Evolutionary conservation across 768 basidiomycete species (phyloP).

Genomic region (Tricholoma flavovirens): DNA sequence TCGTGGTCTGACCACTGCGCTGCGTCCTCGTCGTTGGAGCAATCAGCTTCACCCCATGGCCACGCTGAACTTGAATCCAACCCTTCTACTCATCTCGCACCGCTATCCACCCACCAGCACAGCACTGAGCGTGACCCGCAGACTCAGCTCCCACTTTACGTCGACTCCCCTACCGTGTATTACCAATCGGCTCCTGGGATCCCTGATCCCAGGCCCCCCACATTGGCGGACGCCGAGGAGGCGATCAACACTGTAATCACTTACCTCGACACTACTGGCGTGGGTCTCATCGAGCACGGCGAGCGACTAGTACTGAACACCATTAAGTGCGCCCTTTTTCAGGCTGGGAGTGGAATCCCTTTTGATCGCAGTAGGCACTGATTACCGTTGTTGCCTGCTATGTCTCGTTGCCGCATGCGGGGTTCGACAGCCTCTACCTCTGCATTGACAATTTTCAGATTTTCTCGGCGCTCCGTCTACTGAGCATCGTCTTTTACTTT

Average conservation of each 20-base stretch:
- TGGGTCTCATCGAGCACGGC: conserved; percentile 21
- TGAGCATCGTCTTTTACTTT: background rate
- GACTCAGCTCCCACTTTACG: conserved; percentile 12
- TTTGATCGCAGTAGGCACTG: conserved; percentile 11
- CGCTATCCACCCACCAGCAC: conserved; percentile 3
- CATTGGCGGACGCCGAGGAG: conserved; percentile 46
- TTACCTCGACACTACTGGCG: conserved; percentile 38
- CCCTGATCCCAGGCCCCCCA: conserved; percentile 28
- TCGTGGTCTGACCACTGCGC: conserved; percentile 17
- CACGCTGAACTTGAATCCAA: background rate
- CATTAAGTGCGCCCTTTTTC: conserved; percentile 51
- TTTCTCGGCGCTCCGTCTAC: background rate
- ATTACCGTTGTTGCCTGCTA: background rate
- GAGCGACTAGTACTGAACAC: conserved; percentile 38
- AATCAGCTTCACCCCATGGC: conserved; percentile 9
- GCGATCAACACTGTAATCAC: conserved; percentile 49
- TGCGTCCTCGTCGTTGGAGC: conserved; percentile 8
- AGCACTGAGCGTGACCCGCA: background rate
- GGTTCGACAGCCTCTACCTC: background rate
- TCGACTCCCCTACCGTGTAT: conserved; percentile 20
- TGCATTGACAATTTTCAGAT: background rate
- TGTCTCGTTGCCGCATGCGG: background rate
- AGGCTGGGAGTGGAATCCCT: conserved; percentile 28
- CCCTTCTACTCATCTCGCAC: conserved; percentile 1
- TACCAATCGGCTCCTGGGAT: conserved; percentile 28